These are phyloP conservation scores for Chytriomyces confervae DNA, from an alignment of 192 early-diverging fungal species.

Conservation along the genomic window DNA sequence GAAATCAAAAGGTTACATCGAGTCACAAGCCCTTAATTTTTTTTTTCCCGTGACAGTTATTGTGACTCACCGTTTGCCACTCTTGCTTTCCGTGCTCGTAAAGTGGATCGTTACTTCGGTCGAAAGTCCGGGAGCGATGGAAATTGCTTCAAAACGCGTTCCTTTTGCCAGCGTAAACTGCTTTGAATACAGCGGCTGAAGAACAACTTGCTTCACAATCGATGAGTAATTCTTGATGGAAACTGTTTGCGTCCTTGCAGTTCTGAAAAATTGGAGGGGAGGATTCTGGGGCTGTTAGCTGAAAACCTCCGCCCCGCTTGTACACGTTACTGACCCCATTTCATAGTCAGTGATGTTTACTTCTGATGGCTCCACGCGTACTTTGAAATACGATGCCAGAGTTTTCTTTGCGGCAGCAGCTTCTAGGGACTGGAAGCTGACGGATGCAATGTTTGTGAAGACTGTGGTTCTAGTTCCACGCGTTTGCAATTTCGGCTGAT, in stretches of 20 bases:
- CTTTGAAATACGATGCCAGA: slow-evolving; percentile 32
- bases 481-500: background rate
- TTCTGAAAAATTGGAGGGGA: background rate
- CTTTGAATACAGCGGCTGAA: slow-evolving; percentile 34
- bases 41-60: background rate
- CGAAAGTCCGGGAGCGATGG: slow-evolving; percentile 45
- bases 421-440: slow-evolving; percentile 27
- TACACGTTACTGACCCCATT: slow-evolving; percentile 26
- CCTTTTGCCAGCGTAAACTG: slow-evolving; percentile 37
- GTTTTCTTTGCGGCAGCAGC: slow-evolving; percentile 19
- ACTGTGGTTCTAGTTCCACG: slow-evolving; percentile 28
- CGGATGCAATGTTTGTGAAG: slow-evolving; percentile 35
- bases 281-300: too few species aligned
- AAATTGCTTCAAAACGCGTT: slow-evolving; percentile 15
- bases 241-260: slow-evolving; percentile 19
- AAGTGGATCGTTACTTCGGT: slow-evolving; percentile 31
- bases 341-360: slow-evolving; percentile 46
- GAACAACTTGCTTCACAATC: slow-evolving; percentile 33
- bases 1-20: too few species aligned
- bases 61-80: background rate
- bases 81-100: background rate
- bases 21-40: too few species aligned
- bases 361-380: slow-evolving; percentile 44
- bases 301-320: background rate
- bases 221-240: slow-evolving; percentile 45